Conservation (phyloP, 2,329 filamentous ascomycete genomes). For the Chaetomium sp. region DNA sequence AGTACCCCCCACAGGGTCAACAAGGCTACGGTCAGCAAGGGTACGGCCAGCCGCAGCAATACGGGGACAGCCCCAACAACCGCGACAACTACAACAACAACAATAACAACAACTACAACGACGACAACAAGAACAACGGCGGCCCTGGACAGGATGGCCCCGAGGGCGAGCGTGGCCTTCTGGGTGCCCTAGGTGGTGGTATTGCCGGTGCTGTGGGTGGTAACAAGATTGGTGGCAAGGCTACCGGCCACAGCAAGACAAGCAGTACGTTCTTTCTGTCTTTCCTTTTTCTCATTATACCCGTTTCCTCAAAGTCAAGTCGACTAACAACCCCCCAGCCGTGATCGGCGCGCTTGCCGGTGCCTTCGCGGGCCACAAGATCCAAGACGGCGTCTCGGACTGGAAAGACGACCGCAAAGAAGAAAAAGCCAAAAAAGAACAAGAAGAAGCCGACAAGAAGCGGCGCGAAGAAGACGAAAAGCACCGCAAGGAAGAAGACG, state of each 20-base stretch:
- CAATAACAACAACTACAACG: not conserved
- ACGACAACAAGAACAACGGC: not conserved
- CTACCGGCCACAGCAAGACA: conserved; percentile 27
- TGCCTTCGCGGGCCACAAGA: conserved; percentile 37
- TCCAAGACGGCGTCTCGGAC: conserved; percentile 35
- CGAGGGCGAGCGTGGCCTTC: conserved; percentile 36
- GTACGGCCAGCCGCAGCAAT: not conserved
- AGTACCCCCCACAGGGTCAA: not conserved
- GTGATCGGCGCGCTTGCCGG: conserved; percentile 36
- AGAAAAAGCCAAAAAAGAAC: conserved; percentile 26
- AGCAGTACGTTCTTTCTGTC: conserved; percentile 19
- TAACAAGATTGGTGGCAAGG: conserved; percentile 33
- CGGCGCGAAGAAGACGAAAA: conserved; percentile 18
- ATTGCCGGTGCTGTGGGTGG: conserved; percentile 36
- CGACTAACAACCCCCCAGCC: conserved; percentile 9
- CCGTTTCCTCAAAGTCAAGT: no score
- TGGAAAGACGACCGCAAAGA: conserved; percentile 36
- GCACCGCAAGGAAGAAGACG: conserved; percentile 22
- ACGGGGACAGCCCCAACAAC: not conserved
- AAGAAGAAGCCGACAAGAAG: conserved; percentile 25
- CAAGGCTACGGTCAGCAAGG: not conserved
- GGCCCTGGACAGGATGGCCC: conserved; percentile 16
- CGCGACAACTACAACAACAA: not conserved
- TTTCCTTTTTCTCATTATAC: not conserved
- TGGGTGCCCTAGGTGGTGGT: conserved; percentile 36